A percentile compares a stretch with the other conserved stretches of the same genome.
These are phyloP conservation scores for Suillus fuscotomentosus DNA, from an alignment of 768 basidiomycete species.

Conservation along the genomic window DNA sequence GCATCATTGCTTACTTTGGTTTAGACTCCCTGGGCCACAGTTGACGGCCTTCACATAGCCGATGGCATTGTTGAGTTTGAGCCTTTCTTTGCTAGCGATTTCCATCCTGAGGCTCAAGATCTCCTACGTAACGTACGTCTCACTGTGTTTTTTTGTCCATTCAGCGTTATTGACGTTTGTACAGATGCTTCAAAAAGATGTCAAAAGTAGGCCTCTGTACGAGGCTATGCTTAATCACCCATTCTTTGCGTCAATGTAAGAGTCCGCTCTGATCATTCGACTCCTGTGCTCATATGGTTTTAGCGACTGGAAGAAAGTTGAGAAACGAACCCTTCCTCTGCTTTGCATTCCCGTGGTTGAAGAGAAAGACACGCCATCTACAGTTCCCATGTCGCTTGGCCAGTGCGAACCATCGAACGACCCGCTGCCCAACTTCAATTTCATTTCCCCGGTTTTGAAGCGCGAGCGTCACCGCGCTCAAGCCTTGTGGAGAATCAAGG, in stretches of 20 bases:
- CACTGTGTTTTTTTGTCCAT: neutral
- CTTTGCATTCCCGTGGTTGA: neutral
- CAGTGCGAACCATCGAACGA: conserved; percentile 6
- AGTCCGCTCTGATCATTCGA: neutral
- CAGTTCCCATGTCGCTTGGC: neutral
- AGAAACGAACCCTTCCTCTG: neutral
- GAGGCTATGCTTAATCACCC: conserved; percentile 9
- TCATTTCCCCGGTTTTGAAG: neutral
- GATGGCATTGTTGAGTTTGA: neutral
- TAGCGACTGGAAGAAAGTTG: conserved; percentile 10
- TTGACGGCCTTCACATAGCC: neutral
- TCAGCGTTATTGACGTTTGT: neutral
- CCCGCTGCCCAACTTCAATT: conserved; percentile 8
- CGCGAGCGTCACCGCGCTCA: conserved; percentile 1
- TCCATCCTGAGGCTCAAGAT: conserved; percentile 1
- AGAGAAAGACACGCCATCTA: neutral
- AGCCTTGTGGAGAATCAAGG: neutral
- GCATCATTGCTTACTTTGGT: neutral
- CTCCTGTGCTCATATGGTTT: neutral
- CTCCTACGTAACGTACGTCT: conserved; percentile 2
- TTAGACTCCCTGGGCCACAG: conserved; percentile 4
- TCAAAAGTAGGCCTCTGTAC: conserved; percentile 2
- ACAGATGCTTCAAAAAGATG: conserved; percentile 13
- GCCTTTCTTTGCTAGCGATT: neutral
- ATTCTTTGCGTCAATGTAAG: conserved; percentile 10